phyloP scores from a whole-genome alignment of 176 grass and related monocot species.

The Avena sativa region DNA sequence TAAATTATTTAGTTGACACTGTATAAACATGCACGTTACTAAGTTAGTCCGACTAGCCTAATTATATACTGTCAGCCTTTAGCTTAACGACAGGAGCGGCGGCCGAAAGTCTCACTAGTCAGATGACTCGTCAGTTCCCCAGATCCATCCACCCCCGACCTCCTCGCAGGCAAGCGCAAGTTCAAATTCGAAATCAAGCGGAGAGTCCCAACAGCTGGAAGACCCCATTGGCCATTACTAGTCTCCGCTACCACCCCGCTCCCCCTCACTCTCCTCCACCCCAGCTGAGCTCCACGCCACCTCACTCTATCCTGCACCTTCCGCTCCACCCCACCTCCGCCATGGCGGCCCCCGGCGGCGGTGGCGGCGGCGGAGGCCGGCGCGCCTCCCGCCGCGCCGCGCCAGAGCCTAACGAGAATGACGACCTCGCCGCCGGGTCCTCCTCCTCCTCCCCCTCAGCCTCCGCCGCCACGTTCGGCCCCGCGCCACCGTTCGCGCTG shows the following conservation, averaged over 20 bases:
- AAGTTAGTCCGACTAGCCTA: too few species aligned
- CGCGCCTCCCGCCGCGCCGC: constrained; percentile 29
- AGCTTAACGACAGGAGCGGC: neutral
- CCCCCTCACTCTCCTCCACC: constrained; percentile 4
- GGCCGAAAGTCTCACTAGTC: neutral
- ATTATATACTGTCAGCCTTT: neutral
- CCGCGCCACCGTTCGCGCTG: constrained; percentile 31
- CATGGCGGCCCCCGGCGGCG: constrained; percentile 43
- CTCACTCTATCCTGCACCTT: constrained; percentile 10
- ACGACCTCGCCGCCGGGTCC: constrained; percentile 47
- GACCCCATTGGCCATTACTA: constrained; percentile 16
- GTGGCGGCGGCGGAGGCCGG: constrained; percentile 31
- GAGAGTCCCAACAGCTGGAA: constrained; percentile 13
- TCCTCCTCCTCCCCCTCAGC: constrained; percentile 20
- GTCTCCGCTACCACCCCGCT: neutral
- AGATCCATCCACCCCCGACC: constrained; percentile 14
- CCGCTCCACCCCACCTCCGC: constrained; percentile 32
- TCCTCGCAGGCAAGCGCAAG: neutral
- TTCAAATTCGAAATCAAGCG: constrained; percentile 63
- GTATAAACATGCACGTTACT: too few species aligned
- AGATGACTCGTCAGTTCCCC: constrained; percentile 8
- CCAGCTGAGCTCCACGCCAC: constrained; percentile 3
- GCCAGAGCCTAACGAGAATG: constrained; percentile 69
- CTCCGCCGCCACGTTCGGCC: neutral
- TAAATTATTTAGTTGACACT: too few species aligned